These are phyloP conservation scores for Inga oerstediana DNA, from an alignment of 306 rosid genomes.

Conservation along the genomic window DNA sequence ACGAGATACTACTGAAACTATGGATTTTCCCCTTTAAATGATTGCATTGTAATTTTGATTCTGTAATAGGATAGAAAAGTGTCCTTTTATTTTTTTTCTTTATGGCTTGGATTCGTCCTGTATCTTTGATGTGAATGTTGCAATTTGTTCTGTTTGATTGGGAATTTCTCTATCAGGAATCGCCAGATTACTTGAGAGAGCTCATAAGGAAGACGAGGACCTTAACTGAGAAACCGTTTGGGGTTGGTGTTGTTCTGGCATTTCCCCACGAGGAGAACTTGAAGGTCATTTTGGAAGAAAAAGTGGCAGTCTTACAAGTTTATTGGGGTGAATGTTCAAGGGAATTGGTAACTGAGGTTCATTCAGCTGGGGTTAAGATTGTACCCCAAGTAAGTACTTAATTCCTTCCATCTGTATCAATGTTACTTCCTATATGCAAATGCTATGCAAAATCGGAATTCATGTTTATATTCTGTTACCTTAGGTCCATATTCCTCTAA, in stretches of 20 bases:
- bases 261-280: constrained; percentile 79
- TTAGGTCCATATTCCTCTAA: neutral
- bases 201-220: constrained; percentile 66
- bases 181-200: constrained; percentile 67
- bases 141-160: constrained; percentile 1
- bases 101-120: neutral
- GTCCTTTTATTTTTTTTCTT: no score
- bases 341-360: constrained; percentile 68
- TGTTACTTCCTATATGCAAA: neutral
- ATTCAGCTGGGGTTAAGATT: constrained; percentile 72
- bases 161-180: constrained; percentile 51
- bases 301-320: constrained; percentile 75
- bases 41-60: neutral
- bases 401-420: neutral
- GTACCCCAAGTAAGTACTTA: constrained; percentile 75
- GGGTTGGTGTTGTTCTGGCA: constrained; percentile 75
- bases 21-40: neutral
- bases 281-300: constrained; percentile 69
- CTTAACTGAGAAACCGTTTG: constrained; percentile 83
- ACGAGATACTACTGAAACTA: neutral
- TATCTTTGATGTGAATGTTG: neutral
- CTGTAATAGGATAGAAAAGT: neutral
- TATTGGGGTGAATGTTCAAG: constrained; percentile 80
- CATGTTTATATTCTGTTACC: neutral
- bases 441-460: neutral